phyloP scores from a whole-genome alignment of 1,284 basidiomycete genomes.

The Puccinia brachypodii region DNA sequence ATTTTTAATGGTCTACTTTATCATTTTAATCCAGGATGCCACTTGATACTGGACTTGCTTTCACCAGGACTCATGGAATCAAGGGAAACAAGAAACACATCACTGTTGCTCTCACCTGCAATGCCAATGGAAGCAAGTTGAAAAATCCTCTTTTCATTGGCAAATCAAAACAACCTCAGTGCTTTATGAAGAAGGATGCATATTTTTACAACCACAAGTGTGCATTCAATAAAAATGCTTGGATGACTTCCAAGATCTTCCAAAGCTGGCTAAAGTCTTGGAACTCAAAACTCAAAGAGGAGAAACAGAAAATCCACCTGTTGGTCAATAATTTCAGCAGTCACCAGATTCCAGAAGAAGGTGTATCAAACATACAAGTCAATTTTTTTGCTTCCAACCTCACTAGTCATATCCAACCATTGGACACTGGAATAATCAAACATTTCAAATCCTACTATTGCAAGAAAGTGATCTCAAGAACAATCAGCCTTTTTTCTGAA shows the following conservation, averaged over 20 bases:
- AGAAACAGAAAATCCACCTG: not conserved
- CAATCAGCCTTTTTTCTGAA: not conserved
- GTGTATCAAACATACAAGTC: slow-evolving; percentile 34
- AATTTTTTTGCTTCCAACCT: slow-evolving; percentile 40
- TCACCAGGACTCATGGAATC: not conserved
- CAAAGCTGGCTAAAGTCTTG: not conserved
- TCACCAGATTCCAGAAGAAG: slow-evolving; percentile 13
- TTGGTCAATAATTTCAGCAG: slow-evolving; percentile 43
- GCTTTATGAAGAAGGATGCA: not conserved
- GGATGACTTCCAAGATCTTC: not conserved
- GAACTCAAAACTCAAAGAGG: not conserved
- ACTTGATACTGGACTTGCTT: not conserved
- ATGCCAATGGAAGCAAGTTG: not conserved
- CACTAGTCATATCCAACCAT: slow-evolving; percentile 39
- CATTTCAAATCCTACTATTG: slow-evolving; percentile 19
- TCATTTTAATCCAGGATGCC: not conserved
- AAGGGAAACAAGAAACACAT: not conserved
- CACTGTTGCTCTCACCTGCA: not conserved
- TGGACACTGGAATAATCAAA: slow-evolving; percentile 36
- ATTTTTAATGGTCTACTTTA: not conserved
- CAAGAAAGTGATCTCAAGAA: not conserved
- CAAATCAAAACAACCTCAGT: not conserved
- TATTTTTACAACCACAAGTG: not conserved
- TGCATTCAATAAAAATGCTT: not conserved
- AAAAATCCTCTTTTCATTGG: not conserved